Percentiles rank a stretch among this genome's conserved stretches.
These are phyloP conservation scores for Scorias spongiosa DNA, from an alignment of 2,329 filamentous ascomycete species.

Conservation along the genomic window DNA sequence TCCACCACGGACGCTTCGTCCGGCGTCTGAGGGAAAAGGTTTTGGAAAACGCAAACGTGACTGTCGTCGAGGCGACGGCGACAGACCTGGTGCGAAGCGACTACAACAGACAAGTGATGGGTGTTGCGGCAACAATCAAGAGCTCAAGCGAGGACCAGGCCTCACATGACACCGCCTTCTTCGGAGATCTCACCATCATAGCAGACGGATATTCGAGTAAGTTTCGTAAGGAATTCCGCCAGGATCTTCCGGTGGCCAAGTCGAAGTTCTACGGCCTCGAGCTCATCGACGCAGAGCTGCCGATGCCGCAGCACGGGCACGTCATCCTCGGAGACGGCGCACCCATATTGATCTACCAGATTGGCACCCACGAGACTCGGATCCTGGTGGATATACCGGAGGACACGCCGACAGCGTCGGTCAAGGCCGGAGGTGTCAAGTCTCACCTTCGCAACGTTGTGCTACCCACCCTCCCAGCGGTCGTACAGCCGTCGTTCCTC, in stretches of 20 bases:
- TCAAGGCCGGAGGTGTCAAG: constrained; percentile 67
- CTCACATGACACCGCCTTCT: constrained; percentile 40
- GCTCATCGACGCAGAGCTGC: constrained; percentile 72
- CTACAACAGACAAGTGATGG: constrained; percentile 57
- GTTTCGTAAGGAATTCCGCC: constrained; percentile 69
- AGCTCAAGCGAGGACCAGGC: constrained; percentile 37
- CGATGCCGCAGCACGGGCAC: constrained; percentile 62
- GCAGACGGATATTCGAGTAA: constrained; percentile 87
- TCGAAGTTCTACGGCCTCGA: constrained; percentile 92
- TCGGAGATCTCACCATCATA: constrained; percentile 73
- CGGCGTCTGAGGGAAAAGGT: constrained; percentile 64
- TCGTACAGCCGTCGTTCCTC: constrained; percentile 57
- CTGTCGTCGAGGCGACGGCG: constrained; percentile 79
- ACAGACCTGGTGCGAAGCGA: constrained; percentile 58
- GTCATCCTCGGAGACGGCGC: constrained; percentile 67
- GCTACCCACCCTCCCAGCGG: constrained; percentile 58
- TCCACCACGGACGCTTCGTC: constrained; percentile 93
- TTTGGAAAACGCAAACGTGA: constrained; percentile 63
- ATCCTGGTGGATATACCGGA: constrained; percentile 78
- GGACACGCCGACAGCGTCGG: constrained; percentile 55
- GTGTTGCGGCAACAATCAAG: constrained; percentile 61
- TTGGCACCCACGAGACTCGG: constrained; percentile 85
- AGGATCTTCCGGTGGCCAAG: constrained; percentile 50
- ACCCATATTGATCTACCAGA: constrained; percentile 89
- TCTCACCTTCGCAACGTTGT: constrained; percentile 68